A percentile compares a stretch with the other conserved stretches of the same genome.
Evolutionary conservation across 805 yeast genomes (phyloP).

Genomic region (Nakazawaea holstii): DNA sequence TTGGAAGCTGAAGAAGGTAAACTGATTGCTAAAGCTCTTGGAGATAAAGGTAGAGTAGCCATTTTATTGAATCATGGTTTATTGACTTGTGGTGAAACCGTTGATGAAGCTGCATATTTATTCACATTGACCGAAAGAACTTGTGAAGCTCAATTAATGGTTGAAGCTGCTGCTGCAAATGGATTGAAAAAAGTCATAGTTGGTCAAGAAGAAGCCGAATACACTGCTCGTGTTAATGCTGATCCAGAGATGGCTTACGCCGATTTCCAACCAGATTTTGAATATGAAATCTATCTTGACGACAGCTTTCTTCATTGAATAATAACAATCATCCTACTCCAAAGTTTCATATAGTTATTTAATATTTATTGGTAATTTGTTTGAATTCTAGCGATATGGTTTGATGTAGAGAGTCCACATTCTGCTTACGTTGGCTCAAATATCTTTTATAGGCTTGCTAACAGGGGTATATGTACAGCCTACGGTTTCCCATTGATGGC

Average conservation of each 20-base stretch:
- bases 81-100: slow-evolving; percentile 62
- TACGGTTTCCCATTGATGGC: too few species aligned
- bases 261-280: slow-evolving; percentile 70
- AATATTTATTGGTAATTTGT: too few species aligned
- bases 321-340: not conserved
- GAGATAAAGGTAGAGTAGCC: slow-evolving; percentile 46
- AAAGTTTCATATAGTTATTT: not conserved
- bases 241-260: slow-evolving; percentile 67
- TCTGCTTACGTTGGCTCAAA: too few species aligned
- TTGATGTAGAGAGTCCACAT: too few species aligned
- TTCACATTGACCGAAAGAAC: slow-evolving; percentile 58
- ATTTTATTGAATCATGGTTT: slow-evolving; percentile 72
- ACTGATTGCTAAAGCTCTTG: slow-evolving; percentile 56
- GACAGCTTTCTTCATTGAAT: not conserved
- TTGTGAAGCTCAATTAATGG: slow-evolving; percentile 62
- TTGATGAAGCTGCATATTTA: slow-evolving; percentile 70
- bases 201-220: slow-evolving; percentile 61
- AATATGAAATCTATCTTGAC: slow-evolving; percentile 32
- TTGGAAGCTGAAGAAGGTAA: slow-evolving; percentile 59
- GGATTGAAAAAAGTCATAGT: slow-evolving; percentile 35
- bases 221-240: slow-evolving; percentile 51
- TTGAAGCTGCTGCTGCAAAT: slow-evolving; percentile 47
- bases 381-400: too few species aligned
- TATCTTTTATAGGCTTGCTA: too few species aligned
- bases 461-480: too few species aligned